Evolutionary conservation across 2,329 filamentous ascomycete species (phyloP), one percentile per base, ranked within the genome.

Genomic region (Tolypocladium nubicola): DNA sequence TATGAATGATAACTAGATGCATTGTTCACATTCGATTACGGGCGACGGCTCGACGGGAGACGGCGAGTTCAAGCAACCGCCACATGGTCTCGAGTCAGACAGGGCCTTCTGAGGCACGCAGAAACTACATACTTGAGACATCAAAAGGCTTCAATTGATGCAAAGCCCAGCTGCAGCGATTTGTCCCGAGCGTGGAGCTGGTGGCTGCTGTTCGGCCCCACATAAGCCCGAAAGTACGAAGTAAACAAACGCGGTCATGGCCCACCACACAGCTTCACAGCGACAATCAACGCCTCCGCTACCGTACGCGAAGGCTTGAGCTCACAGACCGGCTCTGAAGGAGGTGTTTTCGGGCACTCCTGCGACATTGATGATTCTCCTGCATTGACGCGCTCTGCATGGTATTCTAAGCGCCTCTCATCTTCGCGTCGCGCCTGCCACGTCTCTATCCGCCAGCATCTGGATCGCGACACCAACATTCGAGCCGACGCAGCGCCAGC

Each of bases 241-340:
- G 67, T 70, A 70, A 70, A 69, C 67, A 70, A 70, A 70, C 67
- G 64, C 64, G 64, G 52, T 61, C 33, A 26, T 39, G 33, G 35
- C 50, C 54, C 40, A 53, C 40, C 33, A 30, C 53, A 23, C 33
- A 16, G 26, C 49, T 37, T 54, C 56, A n/a, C 38, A 43, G 23
- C 45, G 30, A 47, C 41, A 14, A 37, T 45, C 13, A 30, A 6
- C 45, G 23, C 16, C 45, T 10, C 3, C 23, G 21, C 3, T 4
- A 19, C 14, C 26, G 26, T 40, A 35, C 47, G 47, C 30, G 35
- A 7, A 50, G 47, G 30, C 35, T n/a, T 10, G 16, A 33, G 26
- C 45, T 6, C 23, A 10, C 45, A n/a, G 45, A 26, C 23, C 23
- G 33, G 16, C 26, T 14, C 16, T n/a, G 26, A 23, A 49, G 26